These are phyloP conservation scores for Farysia itapuensis DNA, from an alignment of 1,284 basidiomycete genomes.

Conservation along the genomic window DNA sequence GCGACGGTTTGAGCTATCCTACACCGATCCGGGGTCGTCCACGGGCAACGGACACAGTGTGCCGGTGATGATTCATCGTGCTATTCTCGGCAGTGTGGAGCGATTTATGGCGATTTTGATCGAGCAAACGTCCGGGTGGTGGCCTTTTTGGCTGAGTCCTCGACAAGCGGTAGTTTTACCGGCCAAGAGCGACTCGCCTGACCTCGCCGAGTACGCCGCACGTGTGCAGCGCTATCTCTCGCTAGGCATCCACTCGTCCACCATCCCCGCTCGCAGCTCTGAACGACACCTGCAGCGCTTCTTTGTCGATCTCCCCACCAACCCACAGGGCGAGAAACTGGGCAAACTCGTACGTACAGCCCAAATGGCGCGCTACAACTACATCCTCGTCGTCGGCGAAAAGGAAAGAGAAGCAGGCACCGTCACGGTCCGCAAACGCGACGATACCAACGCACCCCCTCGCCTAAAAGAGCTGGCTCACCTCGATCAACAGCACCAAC, in stretches of 20 bases:
- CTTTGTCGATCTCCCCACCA: conserved; percentile 49
- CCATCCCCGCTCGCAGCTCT: background rate
- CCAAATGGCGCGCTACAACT: conserved; percentile 47
- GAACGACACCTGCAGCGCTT: conserved; percentile 43
- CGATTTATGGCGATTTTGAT: conserved; percentile 57
- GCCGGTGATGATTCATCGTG: conserved; percentile 59
- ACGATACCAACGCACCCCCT: conserved; percentile 18
- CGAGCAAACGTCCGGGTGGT: conserved; percentile 52
- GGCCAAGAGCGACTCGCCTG: conserved; percentile 11
- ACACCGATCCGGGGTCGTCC: conserved; percentile 23
- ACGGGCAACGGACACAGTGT: conserved; percentile 1
- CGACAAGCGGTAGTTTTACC: conserved; percentile 53
- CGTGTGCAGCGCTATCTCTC: conserved; percentile 25
- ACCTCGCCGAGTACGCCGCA: conserved; percentile 20
- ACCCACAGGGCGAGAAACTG: conserved; percentile 42
- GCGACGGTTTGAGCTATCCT: conserved; percentile 47
- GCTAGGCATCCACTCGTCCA: conserved; percentile 9
- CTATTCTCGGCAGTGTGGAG: conserved; percentile 57
- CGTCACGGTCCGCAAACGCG: conserved; percentile 42
- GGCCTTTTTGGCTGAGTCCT: conserved; percentile 57
- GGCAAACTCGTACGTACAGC: conserved; percentile 48
- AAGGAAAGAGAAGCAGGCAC: conserved; percentile 39
- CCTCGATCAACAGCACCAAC: background rate
- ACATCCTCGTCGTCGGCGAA: conserved; percentile 53
- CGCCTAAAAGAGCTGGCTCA: conserved; percentile 2